Conservation (phyloP, 2,329 filamentous ascomycete species). For the Aspergillus clavatus region DNA sequence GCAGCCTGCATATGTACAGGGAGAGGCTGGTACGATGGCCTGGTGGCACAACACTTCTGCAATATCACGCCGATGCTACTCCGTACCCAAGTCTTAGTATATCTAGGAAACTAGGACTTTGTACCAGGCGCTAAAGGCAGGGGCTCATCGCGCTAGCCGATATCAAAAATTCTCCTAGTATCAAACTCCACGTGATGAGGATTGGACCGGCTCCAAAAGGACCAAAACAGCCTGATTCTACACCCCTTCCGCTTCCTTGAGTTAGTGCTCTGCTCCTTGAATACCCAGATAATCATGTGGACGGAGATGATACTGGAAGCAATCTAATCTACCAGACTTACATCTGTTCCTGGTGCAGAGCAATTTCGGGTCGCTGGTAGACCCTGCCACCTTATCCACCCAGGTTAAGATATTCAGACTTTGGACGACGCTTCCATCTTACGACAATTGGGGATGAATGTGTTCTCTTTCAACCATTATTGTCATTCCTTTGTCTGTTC, state of each 20-base stretch:
- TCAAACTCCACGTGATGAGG: constrained; percentile 13
- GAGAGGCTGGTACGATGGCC: background rate
- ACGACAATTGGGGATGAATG: constrained; percentile 7
- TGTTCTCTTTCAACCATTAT: constrained; percentile 15
- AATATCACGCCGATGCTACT: background rate
- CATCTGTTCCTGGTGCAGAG: constrained; percentile 14
- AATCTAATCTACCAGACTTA: constrained; percentile 15
- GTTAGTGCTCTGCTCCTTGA: no score
- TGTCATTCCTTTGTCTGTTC: constrained; percentile 15
- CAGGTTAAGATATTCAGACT: constrained; percentile 12
- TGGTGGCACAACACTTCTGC: background rate
- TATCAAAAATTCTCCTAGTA: constrained; percentile 14
- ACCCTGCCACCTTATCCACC: constrained; percentile 19
- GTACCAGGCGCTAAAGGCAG: no score
- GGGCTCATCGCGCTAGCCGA: background rate
- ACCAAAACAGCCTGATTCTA: no score
- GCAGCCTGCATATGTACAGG: no score
- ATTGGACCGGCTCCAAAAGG: constrained; percentile 11
- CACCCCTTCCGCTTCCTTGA: constrained; percentile 2
- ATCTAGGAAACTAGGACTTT: no score
- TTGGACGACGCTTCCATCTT: constrained; percentile 7
- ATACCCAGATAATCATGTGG: background rate
- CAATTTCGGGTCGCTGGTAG: constrained; percentile 16
- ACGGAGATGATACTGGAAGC: constrained; percentile 10
- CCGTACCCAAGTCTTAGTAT: no score